These are phyloP conservation scores for Chloranthus sessilifolius DNA, from an alignment of 164 flowering plant genomes.

Conservation along the genomic window DNA sequence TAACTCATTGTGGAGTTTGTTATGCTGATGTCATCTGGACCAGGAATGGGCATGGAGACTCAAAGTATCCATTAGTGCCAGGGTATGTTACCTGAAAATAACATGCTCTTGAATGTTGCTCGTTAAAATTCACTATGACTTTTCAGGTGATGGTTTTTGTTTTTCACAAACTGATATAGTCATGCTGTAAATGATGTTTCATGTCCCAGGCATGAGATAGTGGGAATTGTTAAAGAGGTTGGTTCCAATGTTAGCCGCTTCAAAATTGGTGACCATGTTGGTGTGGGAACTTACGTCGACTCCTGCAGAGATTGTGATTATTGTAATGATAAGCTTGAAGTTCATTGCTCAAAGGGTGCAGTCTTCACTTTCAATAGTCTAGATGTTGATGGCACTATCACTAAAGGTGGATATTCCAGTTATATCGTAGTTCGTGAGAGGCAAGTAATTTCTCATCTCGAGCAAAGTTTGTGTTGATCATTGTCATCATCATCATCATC, in stretches of 20 bases:
- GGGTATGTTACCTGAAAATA: constrained; percentile 38
- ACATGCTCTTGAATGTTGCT: background rate
- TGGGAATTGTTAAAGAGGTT: constrained; percentile 65
- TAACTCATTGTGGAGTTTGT: constrained; percentile 82
- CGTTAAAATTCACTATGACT: background rate
- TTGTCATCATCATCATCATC: too few species aligned
- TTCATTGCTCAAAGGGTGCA: constrained; percentile 45
- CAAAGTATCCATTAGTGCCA: constrained; percentile 70
- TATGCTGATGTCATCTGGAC: constrained; percentile 70
- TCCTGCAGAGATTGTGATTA: constrained; percentile 79
- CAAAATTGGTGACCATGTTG: constrained; percentile 78
- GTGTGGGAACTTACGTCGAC: constrained; percentile 79
- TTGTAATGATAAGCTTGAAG: constrained; percentile 54
- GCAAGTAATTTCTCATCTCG: constrained; percentile 17
- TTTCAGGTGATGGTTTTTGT: background rate
- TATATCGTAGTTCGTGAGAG: constrained; percentile 67
- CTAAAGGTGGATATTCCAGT: constrained; percentile 83
- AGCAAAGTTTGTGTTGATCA: background rate
- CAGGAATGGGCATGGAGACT: constrained; percentile 37
- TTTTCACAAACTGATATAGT: background rate
- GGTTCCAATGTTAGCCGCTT: constrained; percentile 57
- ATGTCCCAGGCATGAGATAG: constrained; percentile 76
- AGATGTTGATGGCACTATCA: constrained; percentile 73
- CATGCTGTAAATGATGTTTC: background rate
- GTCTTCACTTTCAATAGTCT: constrained; percentile 53